Percentiles rank a stretch among this genome's conserved stretches.
Evolutionary conservation across 2,329 filamentous ascomycete genomes (phyloP).

Genomic region (Microdochium trichocladiopsis): DNA sequence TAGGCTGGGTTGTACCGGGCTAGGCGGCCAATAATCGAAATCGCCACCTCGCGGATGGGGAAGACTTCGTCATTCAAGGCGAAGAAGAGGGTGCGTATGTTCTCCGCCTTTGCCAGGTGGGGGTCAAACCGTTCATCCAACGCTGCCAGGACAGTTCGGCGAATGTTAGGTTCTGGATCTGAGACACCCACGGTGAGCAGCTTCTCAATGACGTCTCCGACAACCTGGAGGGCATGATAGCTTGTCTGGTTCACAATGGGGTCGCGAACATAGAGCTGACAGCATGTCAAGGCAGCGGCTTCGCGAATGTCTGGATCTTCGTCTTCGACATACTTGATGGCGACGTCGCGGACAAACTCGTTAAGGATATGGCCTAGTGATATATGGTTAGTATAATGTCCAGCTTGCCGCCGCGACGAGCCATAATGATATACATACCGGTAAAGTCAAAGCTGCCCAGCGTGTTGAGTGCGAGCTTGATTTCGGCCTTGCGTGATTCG

Average conservation of each 20-base stretch:
- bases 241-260: conserved; percentile 98
- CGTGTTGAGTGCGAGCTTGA: conserved; percentile 89
- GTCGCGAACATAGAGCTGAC: conserved; percentile 93
- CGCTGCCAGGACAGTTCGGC: conserved; percentile 79
- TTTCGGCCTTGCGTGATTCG: conserved; percentile 74
- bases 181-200: conserved; percentile 91
- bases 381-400: conserved; percentile 10
- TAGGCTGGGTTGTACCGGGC: conserved; percentile 92
- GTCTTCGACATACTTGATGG: conserved; percentile 95
- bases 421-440: conserved; percentile 26
- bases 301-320: conserved; percentile 91
- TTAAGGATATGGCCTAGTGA: conserved; percentile 74
- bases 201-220: conserved; percentile 96
- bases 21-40: conserved; percentile 90
- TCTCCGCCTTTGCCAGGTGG: conserved; percentile 95
- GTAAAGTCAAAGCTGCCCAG: conserved; percentile 97
- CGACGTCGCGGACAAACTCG: conserved; percentile 96
- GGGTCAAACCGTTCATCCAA: conserved; percentile 92
- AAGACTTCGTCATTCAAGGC: conserved; percentile 95
- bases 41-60: conserved; percentile 85
- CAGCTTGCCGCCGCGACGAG: conserved; percentile 2
- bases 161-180: conserved; percentile 82
- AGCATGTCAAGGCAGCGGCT: conserved; percentile 92
- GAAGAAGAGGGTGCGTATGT: conserved; percentile 91
- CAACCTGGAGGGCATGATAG: conserved; percentile 92